These are phyloP conservation scores for Tricholoma furcatifolium DNA, from an alignment of 768 basidiomycete species.

Conservation along the genomic window DNA sequence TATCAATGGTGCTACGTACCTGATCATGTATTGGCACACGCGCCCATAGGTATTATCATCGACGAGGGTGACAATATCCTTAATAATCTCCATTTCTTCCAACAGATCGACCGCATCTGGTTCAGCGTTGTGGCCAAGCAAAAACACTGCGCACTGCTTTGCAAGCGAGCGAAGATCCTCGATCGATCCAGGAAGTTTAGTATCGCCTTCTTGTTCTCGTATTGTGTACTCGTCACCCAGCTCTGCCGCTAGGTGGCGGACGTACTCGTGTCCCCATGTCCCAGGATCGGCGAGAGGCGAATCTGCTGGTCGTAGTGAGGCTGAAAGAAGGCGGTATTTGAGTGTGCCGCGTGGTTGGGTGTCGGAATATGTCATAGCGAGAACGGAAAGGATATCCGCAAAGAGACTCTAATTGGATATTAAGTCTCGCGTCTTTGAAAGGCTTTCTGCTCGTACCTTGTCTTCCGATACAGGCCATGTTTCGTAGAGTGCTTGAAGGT, in stretches of 20 bases:
- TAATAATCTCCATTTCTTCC: constrained; percentile 89
- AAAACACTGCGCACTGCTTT: constrained; percentile 83
- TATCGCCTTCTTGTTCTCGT: constrained; percentile 54
- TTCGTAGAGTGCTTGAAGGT: constrained; percentile 80
- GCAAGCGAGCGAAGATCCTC: constrained; percentile 79
- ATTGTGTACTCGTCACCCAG: constrained; percentile 88
- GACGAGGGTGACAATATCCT: constrained; percentile 71
- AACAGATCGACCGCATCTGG: constrained; percentile 96
- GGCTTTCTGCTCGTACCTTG: constrained; percentile 46
- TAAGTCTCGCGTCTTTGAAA: not conserved
- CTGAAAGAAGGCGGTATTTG: constrained; percentile 84
- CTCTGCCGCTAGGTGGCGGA: constrained; percentile 94
- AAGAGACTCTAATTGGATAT: constrained; percentile 71
- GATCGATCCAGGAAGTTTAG: constrained; percentile 53
- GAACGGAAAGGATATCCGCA: constrained; percentile 94
- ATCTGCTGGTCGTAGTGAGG: constrained; percentile 60
- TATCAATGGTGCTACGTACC: constrained; percentile 43
- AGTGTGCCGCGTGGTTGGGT: constrained; percentile 96
- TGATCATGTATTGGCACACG: constrained; percentile 95
- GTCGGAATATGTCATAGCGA: constrained; percentile 99
- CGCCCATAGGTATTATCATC: constrained; percentile 86
- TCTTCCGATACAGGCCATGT: constrained; percentile 77
- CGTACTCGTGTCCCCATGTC: constrained; percentile 99
- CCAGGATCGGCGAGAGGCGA: constrained; percentile 84
- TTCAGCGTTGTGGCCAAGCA: constrained; percentile 93